These are phyloP conservation scores for Tricholoma sp. DNA, from an alignment of 768 basidiomycete genomes.

Conservation along the genomic window DNA sequence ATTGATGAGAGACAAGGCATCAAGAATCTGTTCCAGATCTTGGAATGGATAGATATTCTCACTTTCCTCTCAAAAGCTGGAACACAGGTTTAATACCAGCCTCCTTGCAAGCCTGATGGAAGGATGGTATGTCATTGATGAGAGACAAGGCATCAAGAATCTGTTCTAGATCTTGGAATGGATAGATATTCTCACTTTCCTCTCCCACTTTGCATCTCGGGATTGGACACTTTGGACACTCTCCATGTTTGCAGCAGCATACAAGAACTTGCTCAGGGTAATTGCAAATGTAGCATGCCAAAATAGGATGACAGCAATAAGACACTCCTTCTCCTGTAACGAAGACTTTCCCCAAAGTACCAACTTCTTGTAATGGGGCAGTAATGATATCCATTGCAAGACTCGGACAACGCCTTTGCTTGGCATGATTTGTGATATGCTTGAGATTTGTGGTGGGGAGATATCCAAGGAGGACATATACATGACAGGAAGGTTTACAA, in stretches of 20 bases:
- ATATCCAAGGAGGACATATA: slow-evolving; percentile 30
- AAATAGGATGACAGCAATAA: slow-evolving; percentile 28
- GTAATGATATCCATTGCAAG: neutral
- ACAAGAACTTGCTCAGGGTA: slow-evolving; percentile 41
- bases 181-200: neutral
- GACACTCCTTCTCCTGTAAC: slow-evolving; percentile 27
- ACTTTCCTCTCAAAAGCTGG: too few relatives aligned
- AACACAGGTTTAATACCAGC: too few relatives aligned
- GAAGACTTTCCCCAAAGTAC: slow-evolving; percentile 15
- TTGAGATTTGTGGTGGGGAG: too few relatives aligned
- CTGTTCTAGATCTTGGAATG: too few relatives aligned
- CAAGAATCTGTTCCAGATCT: slow-evolving; percentile 10
- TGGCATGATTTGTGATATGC: too few relatives aligned
- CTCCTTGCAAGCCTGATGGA: too few relatives aligned
- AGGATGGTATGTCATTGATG: too few relatives aligned
- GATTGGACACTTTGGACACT: slow-evolving; percentile 22
- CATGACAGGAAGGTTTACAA: slow-evolving; percentile 29
- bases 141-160: too few relatives aligned
- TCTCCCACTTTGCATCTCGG: slow-evolving; percentile 13
- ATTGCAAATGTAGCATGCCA: slow-evolving; percentile 34
- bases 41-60: too few relatives aligned
- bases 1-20: slow-evolving; percentile 15
- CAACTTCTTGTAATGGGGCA: slow-evolving; percentile 22
- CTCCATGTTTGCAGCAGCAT: slow-evolving; percentile 16
- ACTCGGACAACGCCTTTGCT: too few relatives aligned